These are phyloP conservation scores for Pisolithus albus DNA, from an alignment of 768 basidiomycete species.

Conservation along the genomic window DNA sequence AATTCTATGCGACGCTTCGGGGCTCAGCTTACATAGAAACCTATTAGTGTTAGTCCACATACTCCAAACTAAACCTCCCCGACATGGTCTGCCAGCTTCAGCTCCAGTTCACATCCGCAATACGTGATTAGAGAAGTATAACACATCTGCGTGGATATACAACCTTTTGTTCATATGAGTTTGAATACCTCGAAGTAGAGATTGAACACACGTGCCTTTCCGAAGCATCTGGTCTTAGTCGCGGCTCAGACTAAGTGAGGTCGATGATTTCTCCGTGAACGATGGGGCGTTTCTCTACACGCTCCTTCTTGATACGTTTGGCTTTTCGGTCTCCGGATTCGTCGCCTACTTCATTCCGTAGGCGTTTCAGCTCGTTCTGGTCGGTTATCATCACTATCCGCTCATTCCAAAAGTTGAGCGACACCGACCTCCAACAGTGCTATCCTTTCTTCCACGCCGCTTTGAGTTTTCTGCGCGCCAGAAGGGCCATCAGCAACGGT, in stretches of 20 bases:
- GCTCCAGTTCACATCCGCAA: too few species aligned
- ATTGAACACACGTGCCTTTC: too few species aligned
- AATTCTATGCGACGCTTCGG: too few species aligned
- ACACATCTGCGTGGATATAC: too few species aligned
- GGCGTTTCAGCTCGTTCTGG: constrained; percentile 11
- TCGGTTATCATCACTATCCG: neutral
- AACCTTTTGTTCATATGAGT: too few species aligned
- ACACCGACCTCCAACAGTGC: constrained; percentile 5
- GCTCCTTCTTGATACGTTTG: constrained; percentile 13
- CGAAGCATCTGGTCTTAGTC: too few species aligned
- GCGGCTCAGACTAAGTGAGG: constrained; percentile 7
- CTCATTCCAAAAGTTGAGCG: neutral
- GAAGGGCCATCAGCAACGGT: neutral
- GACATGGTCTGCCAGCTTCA: too few species aligned
- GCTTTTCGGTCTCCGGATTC: constrained; percentile 6
- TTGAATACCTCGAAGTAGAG: too few species aligned
- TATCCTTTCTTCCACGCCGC: constrained; percentile 1
- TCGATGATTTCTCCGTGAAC: constrained; percentile 9
- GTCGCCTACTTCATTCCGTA: constrained; percentile 3
- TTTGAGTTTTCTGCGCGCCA: neutral
- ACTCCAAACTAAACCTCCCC: too few species aligned
- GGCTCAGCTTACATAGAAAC: too few species aligned
- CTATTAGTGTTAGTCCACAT: too few species aligned
- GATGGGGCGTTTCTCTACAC: neutral
- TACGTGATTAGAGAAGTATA: too few species aligned